Base-by-base conservation (phyloP, 1,284 basidiomycete species). In the Malassezia brasiliensis region DNA sequence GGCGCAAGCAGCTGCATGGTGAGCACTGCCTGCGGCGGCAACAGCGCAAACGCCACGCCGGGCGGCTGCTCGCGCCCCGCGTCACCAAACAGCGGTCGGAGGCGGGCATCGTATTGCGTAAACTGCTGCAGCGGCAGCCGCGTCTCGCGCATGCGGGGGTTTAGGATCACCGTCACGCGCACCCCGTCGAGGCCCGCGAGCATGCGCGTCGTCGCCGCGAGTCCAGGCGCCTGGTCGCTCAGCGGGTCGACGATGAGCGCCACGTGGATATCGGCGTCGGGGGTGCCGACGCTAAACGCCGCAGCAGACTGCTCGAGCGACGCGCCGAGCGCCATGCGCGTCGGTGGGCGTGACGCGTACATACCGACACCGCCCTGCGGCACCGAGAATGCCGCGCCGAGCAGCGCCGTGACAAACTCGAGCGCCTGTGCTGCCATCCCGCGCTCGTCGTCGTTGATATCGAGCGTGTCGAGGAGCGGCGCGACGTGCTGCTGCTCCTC, bases 61-160 rank as follows among this genome's bases (percentile, higher is more conserved):
- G 61, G 22, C 2, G 56, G 34, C 0, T 50, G 14, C 80, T 40
- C 79, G 69, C 31, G 85, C 79, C 46, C 89, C 44, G 82, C 74
- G 14, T 81, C 77, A 62, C 88, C 83, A 67, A 90, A 96, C 0
- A 74, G 56, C 5, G 87, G 77, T 5, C 76, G 72, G 11, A 83
- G 78, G 1, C 80, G 76, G 2, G 90, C 77, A 46, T 83, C 84
- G 67, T 85, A 88, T 3, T 88, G 85, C 74, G 94, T 96, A 78
- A 96, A 98, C n/a, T 86, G 81, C 76, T 93, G 94, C 39, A 96
- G 77, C 1, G 90, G 90, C 41, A 96, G 78, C 76, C 94, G 88
- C 34, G 58, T 57, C 31, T 59, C 50, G 9, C 57, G 38, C 15
- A 66, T 61, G 41, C 25, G n/a, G 5, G 55, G 55, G 38, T 74